Percentiles rank a stretch among this genome's conserved stretches.
These are phyloP conservation scores for Daldinia decipiens DNA, from an alignment of 495 filamentous ascomycete genomes.

Conservation along the genomic window DNA sequence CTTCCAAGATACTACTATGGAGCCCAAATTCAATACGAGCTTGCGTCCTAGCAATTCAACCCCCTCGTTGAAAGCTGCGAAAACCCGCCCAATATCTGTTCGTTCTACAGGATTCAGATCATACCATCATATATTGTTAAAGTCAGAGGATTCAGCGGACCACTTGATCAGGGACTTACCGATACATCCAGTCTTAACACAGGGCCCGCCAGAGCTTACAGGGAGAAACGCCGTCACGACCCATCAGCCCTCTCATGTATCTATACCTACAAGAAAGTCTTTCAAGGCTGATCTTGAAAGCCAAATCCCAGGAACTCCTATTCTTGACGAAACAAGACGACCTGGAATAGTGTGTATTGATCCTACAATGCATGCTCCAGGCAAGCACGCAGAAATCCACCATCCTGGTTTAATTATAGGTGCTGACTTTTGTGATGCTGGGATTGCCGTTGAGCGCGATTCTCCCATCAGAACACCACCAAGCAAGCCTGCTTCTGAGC, in stretches of 20 bases:
- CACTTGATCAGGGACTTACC: slow-evolving; percentile 35
- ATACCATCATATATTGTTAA: slow-evolving; percentile 39
- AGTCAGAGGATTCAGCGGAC: slow-evolving; percentile 22
- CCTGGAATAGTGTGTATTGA: slow-evolving; percentile 30
- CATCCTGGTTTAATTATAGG: slow-evolving; percentile 25
- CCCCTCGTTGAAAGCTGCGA: slow-evolving; percentile 35
- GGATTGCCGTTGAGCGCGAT: slow-evolving; percentile 23
- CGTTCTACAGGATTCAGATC: slow-evolving; percentile 28
- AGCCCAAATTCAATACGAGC: slow-evolving; percentile 1
- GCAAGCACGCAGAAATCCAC: slow-evolving; percentile 19
- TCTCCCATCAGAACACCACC: slow-evolving; percentile 34
- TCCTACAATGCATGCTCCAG: slow-evolving; percentile 27
- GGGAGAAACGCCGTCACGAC: slow-evolving; percentile 14
- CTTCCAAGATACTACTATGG: slow-evolving; percentile 13
- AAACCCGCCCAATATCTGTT: slow-evolving; percentile 32
- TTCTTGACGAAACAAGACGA: slow-evolving; percentile 5
- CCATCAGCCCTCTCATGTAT: slow-evolving; percentile 16
- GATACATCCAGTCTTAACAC: slow-evolving; percentile 40
- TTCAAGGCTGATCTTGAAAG: slow-evolving; percentile 6
- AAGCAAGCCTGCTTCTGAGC: slow-evolving; percentile 18
- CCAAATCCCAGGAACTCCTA: slow-evolving; percentile 1
- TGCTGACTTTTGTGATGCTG: slow-evolving; percentile 36
- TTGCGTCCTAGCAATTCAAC: slow-evolving; percentile 38
- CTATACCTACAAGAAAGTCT: slow-evolving; percentile 15
- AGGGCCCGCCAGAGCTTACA: slow-evolving; percentile 1